Evolutionary conservation across 208 protist species (phyloP).

Genomic region (Trypanosoma boissoni): DNA sequence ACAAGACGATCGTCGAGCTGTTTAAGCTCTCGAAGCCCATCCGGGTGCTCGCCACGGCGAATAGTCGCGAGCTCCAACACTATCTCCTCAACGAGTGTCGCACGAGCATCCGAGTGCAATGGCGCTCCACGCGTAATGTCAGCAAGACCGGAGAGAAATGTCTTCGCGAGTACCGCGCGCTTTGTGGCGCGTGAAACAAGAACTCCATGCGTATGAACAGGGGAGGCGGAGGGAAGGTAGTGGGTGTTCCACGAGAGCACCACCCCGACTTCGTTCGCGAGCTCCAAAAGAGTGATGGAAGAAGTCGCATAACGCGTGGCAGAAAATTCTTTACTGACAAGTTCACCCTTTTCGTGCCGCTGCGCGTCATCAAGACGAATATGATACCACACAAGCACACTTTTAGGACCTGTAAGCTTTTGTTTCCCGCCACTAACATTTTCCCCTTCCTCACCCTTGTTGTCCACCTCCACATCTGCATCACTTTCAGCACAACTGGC

Average conservation of each 20-base stretch:
- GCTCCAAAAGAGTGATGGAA: slow-evolving; percentile 36
- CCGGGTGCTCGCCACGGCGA: slow-evolving; percentile 57
- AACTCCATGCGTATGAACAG: slow-evolving; percentile 15
- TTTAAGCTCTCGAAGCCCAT: slow-evolving; percentile 39
- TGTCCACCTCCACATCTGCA: background rate
- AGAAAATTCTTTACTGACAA: slow-evolving; percentile 60
- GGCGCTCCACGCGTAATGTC: slow-evolving; percentile 32
- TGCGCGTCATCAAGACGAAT: slow-evolving; percentile 78
- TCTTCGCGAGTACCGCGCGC: slow-evolving; percentile 69
- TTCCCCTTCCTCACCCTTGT: background rate
- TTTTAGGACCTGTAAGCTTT: background rate
- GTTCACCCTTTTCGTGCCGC: slow-evolving; percentile 74
- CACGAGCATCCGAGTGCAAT: slow-evolving; percentile 4
- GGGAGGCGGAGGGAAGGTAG: slow-evolving; percentile 20
- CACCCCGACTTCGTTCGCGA: slow-evolving; percentile 47
- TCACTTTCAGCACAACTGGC: background rate
- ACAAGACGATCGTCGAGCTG: slow-evolving; percentile 68
- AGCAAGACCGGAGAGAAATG: slow-evolving; percentile 64
- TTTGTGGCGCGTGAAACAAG: slow-evolving; percentile 42
- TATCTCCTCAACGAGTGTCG: slow-evolving; percentile 61
- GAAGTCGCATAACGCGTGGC: slow-evolving; percentile 44
- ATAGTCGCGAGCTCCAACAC: slow-evolving; percentile 66
- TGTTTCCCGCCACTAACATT: background rate
- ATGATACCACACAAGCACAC: slow-evolving; percentile 34
- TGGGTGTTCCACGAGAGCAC: slow-evolving; percentile 63